Percentiles rank a stretch among this genome's conserved stretches.
These are phyloP conservation scores for Kandelia obovata DNA, from an alignment of 345 rosid genomes.

Conservation along the genomic window DNA sequence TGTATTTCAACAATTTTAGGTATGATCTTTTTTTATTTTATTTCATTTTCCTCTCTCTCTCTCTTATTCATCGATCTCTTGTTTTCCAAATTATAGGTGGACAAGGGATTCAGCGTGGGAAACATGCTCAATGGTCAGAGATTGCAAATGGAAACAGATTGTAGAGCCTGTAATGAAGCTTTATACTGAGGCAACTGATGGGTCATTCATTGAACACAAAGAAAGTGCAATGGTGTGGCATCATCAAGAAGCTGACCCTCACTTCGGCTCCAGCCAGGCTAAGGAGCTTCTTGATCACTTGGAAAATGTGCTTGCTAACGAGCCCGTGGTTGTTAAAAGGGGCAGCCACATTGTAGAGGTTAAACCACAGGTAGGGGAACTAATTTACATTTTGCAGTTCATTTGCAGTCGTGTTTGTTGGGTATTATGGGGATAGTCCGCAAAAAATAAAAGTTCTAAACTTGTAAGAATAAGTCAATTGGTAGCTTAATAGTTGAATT, in stretches of 20 bases:
- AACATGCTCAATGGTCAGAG: constrained; percentile 33
- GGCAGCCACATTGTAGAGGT: constrained; percentile 83
- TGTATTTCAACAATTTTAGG: background rate
- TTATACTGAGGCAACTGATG: constrained; percentile 75
- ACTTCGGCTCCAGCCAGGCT: constrained; percentile 72
- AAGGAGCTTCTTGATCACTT: constrained; percentile 83
- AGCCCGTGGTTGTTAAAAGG: constrained; percentile 80
- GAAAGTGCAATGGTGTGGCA: constrained; percentile 92
- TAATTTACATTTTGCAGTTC: too few species aligned
- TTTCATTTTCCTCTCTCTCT: background rate
- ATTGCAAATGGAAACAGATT: constrained; percentile 59
- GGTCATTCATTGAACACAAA: constrained; percentile 75
- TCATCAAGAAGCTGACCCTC: constrained; percentile 63
- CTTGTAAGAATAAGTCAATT: too few species aligned
- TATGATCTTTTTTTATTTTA: background rate
- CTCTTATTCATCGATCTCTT: background rate
- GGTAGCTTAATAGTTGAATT: too few species aligned
- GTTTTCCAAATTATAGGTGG: constrained; percentile 42
- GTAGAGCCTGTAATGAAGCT: constrained; percentile 71
- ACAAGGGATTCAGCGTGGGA: constrained; percentile 51
- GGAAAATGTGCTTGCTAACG: constrained; percentile 76
- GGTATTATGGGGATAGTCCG: too few species aligned
- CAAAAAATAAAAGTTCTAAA: too few species aligned
- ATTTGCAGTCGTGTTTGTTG: too few species aligned
- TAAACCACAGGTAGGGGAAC: constrained; percentile 71